Percentiles rank a stretch among this genome's conserved stretches.
phyloP scores from a whole-genome alignment of 1,139 yeast species.

The Magnusiomyces sp. region DNA sequence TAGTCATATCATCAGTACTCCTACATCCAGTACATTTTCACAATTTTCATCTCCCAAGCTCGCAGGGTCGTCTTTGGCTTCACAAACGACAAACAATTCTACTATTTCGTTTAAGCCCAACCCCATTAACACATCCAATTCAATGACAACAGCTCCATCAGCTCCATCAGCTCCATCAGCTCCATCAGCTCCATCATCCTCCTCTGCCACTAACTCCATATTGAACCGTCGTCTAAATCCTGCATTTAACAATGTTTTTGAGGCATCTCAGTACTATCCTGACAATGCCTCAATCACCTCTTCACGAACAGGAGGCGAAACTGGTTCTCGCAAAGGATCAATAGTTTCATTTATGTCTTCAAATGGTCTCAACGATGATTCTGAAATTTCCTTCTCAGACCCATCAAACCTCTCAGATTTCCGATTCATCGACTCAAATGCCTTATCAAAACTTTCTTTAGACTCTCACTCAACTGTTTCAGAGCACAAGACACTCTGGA shows the following conservation, averaged over 20 bases:
- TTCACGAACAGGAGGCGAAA: neutral
- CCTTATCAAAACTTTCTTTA: neutral
- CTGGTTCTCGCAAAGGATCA: constrained; percentile 18
- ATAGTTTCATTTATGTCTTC: constrained; percentile 17
- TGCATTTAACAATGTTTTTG: constrained; percentile 10
- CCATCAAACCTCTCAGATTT: neutral
- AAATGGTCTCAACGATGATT: constrained; percentile 1
- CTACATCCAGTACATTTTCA: neutral
- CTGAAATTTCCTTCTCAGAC: neutral
- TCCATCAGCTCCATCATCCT: constrained; percentile 1
- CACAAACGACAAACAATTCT: neutral
- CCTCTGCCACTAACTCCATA: constrained; percentile 7
- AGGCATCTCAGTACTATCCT: neutral
- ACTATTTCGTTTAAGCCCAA: neutral
- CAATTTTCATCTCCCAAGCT: neutral
- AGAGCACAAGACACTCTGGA: constrained; percentile 17
- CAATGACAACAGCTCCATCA: neutral
- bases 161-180: no score
- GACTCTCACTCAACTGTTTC: neutral
- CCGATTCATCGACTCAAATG: neutral
- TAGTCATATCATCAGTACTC: neutral
- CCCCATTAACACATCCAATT: neutral
- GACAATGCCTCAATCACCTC: neutral
- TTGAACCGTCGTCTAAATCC: constrained; percentile 7
- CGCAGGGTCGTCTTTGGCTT: neutral